Conservation (phyloP, 352 stramenopile species). For the Thalassiosira mediterranea region DNA sequence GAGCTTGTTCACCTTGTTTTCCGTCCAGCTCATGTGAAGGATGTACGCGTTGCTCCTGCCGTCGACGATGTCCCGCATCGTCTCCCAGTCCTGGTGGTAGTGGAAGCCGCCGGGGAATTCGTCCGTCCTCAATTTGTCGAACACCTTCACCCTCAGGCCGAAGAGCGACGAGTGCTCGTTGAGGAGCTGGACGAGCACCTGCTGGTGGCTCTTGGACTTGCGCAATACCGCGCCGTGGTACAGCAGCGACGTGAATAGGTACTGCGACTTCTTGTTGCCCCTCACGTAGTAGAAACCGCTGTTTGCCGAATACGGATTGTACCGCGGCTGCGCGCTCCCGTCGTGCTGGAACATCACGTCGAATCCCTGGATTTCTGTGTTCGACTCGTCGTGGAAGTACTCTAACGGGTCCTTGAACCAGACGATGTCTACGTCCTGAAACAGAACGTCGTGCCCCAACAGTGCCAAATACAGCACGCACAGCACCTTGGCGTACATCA, state of each 20-base stretch:
- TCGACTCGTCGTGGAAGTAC: conserved; percentile 57
- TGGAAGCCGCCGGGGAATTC: conserved; percentile 68
- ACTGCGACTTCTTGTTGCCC: conserved; percentile 57
- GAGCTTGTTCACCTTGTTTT: conserved; percentile 63
- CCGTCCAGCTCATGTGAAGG: conserved; percentile 87
- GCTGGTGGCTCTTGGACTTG: conserved; percentile 67
- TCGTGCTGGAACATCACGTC: conserved; percentile 76
- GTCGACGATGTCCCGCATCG: conserved; percentile 69
- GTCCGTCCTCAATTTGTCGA: conserved; percentile 54
- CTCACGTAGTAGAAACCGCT: conserved; percentile 71
- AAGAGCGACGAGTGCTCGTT: conserved; percentile 60
- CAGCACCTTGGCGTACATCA: conserved; percentile 80
- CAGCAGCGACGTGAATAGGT: conserved; percentile 61
- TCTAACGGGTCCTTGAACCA: conserved; percentile 63
- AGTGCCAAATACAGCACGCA: conserved; percentile 43
- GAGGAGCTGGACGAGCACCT: conserved; percentile 61
- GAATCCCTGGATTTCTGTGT: conserved; percentile 57
- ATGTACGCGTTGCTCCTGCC: conserved; percentile 64
- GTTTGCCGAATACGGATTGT: conserved; percentile 64
- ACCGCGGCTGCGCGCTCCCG: conserved; percentile 51
- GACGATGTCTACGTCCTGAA: conserved; percentile 65
- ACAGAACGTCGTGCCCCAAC: conserved; percentile 71
- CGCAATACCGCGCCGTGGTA: conserved; percentile 58
- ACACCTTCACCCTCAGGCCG: conserved; percentile 68
- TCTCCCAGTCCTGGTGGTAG: conserved; percentile 60